Evolutionary conservation across 2,329 filamentous ascomycete species (phyloP).

Genomic region (Neonectria coccinea): DNA sequence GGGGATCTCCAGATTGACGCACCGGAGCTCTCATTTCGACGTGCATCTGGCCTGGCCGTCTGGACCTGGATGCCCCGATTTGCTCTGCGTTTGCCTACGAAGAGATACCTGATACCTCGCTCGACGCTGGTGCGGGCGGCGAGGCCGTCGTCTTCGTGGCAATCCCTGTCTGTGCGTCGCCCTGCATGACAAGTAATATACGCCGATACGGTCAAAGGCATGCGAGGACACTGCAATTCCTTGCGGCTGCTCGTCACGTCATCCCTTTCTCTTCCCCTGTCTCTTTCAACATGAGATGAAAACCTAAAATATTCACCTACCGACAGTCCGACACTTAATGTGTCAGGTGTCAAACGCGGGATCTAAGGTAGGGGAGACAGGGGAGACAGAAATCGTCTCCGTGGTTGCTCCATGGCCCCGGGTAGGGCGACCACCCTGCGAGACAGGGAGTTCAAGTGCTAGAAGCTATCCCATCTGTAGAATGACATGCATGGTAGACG

Average conservation of each 20-base stretch:
- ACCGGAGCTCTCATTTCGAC: constrained; percentile 27
- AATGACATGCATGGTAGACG: neutral
- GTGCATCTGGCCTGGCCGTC: constrained; percentile 16
- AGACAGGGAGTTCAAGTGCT: constrained; percentile 4
- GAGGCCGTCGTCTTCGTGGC: constrained; percentile 21
- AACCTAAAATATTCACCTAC: constrained; percentile 7
- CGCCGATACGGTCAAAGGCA: neutral
- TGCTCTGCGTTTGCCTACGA: neutral
- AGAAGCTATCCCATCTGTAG: neutral
- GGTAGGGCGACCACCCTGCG: constrained; percentile 3
- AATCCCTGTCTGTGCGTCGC: constrained; percentile 22
- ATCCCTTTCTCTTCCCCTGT: neutral
- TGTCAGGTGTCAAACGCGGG: neutral
- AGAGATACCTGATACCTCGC: neutral
- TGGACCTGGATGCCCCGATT: constrained; percentile 9
- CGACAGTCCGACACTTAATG: neutral
- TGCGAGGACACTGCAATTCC: constrained; percentile 8
- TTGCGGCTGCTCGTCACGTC: neutral
- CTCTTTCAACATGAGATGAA: constrained; percentile 13
- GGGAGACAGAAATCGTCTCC: neutral
- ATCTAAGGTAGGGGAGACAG: neutral
- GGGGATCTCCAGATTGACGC: constrained; percentile 37
- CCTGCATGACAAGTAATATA: constrained; percentile 31
- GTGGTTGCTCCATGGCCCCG: neutral
- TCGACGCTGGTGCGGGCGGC: constrained; percentile 19